Conservation (phyloP, 768 basidiomycete species). For the Tylopilus cervinicoccineus region DNA sequence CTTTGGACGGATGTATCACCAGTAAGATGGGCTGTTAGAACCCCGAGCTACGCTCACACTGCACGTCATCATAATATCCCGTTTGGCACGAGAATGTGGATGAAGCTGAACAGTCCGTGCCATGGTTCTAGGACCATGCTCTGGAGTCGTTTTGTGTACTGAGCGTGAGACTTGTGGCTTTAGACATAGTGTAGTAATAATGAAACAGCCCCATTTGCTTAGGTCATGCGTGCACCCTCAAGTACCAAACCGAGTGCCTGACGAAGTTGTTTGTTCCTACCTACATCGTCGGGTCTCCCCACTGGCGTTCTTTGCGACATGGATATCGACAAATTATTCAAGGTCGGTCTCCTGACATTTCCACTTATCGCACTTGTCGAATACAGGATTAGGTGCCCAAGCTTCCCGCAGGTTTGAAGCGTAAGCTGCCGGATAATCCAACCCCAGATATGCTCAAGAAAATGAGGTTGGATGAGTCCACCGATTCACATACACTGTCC, state of each 20-base stretch:
- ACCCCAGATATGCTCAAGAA: conserved; percentile 81
- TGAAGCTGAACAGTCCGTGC: conserved; percentile 4
- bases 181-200: conserved; percentile 4
- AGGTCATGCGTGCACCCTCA: conserved; percentile 10
- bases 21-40: conserved; percentile 28
- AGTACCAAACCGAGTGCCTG: neutral
- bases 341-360: conserved; percentile 27
- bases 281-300: neutral
- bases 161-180: conserved; percentile 2
- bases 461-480: conserved; percentile 52
- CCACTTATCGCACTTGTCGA: neutral
- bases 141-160: neutral
- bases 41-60: conserved; percentile 24
- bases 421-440: conserved; percentile 73
- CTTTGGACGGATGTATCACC: conserved; percentile 6
- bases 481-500: conserved; percentile 1
- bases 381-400: conserved; percentile 52
- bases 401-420: conserved; percentile 61
- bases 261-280: neutral
- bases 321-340: conserved; percentile 51
- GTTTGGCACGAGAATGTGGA: conserved; percentile 4
- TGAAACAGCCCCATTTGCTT: too few species aligned
- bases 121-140: neutral
- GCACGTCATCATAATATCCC: conserved; percentile 6
- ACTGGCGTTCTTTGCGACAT: conserved; percentile 20